Percentiles rank a stretch among this genome's conserved stretches.
Conservation (phyloP, 23 red algal genomes). For the Gracilariopsis chorda region DNA sequence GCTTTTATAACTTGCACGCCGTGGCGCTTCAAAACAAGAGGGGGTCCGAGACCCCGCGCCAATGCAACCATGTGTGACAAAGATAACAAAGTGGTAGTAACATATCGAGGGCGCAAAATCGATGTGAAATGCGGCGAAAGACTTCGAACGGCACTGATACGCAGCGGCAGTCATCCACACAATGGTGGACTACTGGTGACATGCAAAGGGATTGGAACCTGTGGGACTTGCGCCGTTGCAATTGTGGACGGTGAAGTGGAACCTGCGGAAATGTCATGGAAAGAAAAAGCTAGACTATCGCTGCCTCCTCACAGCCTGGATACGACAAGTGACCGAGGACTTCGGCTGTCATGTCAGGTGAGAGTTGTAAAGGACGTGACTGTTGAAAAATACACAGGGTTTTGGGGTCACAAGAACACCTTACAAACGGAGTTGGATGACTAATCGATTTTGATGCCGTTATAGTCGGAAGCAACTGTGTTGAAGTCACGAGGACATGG, state of each 20-base stretch:
- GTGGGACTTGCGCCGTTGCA: conserved; percentile 43
- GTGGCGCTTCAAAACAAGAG: no score
- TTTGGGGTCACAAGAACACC: conserved; percentile 41
- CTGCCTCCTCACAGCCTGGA: conserved; percentile 18
- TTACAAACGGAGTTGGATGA: neutral
- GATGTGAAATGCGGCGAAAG: neutral
- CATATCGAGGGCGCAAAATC: conserved; percentile 41
- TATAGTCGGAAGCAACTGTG: neutral
- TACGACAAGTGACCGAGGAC: neutral
- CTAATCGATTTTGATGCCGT: neutral
- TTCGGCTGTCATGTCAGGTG: conserved; percentile 47
- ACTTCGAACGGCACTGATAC: conserved; percentile 42
- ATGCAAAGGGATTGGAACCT: conserved; percentile 52
- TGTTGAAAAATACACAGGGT: conserved; percentile 41
- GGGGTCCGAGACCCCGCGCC: no score
- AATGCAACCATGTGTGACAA: neutral
- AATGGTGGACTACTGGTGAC: conserved; percentile 35
- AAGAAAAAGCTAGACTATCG: conserved; percentile 37
- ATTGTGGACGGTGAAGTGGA: neutral
- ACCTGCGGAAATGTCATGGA: neutral
- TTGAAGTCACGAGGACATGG: neutral
- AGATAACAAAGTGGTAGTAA: neutral
- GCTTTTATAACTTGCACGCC: no score
- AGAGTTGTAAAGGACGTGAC: conserved; percentile 19
- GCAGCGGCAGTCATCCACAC: conserved; percentile 8